Evolutionary conservation across 495 filamentous ascomycete species (phyloP).

Genomic region (Aspergillus kassunensis): DNA sequence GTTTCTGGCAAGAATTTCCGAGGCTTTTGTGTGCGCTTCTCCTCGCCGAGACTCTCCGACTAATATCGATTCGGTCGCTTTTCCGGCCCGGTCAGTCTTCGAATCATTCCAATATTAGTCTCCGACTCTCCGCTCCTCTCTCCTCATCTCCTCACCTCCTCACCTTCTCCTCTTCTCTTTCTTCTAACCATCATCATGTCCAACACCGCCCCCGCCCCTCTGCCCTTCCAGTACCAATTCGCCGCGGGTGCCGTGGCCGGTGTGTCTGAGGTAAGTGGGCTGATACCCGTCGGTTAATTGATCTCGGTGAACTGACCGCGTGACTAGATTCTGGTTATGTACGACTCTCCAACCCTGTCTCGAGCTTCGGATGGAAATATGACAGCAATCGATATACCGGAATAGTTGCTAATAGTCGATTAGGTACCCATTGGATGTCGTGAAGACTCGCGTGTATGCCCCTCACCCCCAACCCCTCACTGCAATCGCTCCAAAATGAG

Average conservation of each 20-base stretch:
- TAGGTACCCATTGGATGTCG: constrained; percentile 94
- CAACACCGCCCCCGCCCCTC: constrained; percentile 51
- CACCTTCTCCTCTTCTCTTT: constrained; percentile 10
- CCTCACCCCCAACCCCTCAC: not conserved
- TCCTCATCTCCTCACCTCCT: too few species aligned
- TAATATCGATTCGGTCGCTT: constrained; percentile 4
- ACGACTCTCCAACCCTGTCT: constrained; percentile 19
- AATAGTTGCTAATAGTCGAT: constrained; percentile 4
- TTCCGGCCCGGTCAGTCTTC: constrained; percentile 7
- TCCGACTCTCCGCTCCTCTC: constrained; percentile 6
- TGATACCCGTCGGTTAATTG: not conserved
- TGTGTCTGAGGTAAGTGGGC: constrained; percentile 74
- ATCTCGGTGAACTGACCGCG: constrained; percentile 7
- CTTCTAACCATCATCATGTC: constrained; percentile 46
- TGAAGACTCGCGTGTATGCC: constrained; percentile 93
- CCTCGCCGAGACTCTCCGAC: not conserved
- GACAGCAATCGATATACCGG: not conserved
- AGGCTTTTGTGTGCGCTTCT: not conserved
- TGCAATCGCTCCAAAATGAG: too few species aligned
- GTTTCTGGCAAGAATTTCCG: constrained; percentile 1
- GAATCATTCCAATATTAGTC: not conserved
- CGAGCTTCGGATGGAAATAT: not conserved
- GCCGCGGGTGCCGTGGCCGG: constrained; percentile 84
- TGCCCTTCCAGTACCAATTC: constrained; percentile 85
- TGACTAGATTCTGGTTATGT: constrained; percentile 82